Evolutionary conservation across 139 green algal species (phyloP).

Genomic region (Asterochloris sp.): DNA sequence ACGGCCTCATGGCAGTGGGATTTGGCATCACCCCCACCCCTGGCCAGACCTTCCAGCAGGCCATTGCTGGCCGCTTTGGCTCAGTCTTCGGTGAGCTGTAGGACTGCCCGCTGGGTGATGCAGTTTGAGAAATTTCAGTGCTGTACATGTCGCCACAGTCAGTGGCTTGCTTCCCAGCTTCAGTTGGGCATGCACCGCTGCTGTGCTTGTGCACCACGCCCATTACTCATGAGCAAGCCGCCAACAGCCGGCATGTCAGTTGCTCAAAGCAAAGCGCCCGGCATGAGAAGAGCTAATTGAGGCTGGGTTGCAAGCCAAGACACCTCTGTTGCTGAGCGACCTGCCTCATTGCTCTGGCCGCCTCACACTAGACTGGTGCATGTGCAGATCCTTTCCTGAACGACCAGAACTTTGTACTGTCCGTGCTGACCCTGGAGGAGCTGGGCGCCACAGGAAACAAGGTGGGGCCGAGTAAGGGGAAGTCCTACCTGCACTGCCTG

Average conservation of each 20-base stretch:
- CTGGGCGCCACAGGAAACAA: slow-evolving; percentile 34
- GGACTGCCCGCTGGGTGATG: neutral
- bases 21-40: neutral
- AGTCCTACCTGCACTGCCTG: too few relatives aligned
- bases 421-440: slow-evolving; percentile 37
- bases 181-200: too few relatives aligned
- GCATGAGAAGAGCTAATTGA: too few relatives aligned
- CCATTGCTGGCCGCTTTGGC: slow-evolving; percentile 1
- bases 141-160: neutral
- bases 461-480: neutral
- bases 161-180: too few relatives aligned
- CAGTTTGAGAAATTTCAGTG: neutral
- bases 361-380: too few relatives aligned
- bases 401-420: slow-evolving; percentile 36
- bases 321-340: too few relatives aligned
- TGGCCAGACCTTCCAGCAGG: neutral
- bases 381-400: slow-evolving; percentile 34
- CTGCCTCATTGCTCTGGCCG: too few relatives aligned
- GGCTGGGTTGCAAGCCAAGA: too few relatives aligned
- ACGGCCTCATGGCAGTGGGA: slow-evolving; percentile 16
- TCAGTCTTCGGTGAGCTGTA: neutral
- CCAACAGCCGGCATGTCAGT: too few relatives aligned
- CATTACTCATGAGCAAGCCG: too few relatives aligned
- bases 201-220: too few relatives aligned
- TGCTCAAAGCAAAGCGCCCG: too few relatives aligned